phyloP scores from a whole-genome alignment of 495 filamentous ascomycete species.

The Penicillium angulare region DNA sequence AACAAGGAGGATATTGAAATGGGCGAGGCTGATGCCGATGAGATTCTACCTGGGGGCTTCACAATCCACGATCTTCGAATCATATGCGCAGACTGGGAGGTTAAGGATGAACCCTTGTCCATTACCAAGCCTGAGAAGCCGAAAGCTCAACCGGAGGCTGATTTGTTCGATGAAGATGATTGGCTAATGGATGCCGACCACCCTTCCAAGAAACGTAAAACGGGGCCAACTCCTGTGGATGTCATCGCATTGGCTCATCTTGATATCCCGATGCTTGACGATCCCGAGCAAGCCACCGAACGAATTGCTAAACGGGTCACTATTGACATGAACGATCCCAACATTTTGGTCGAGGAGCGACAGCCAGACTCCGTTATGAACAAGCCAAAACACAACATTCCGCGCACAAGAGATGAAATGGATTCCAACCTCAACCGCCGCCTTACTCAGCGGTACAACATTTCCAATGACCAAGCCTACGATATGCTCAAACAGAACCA shows the following conservation, averaged over 20 bases:
- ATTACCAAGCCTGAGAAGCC: constrained; percentile 30
- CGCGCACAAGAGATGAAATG: constrained; percentile 36
- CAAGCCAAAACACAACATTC: constrained; percentile 35
- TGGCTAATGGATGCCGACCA: constrained; percentile 46
- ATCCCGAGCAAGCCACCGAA: constrained; percentile 60
- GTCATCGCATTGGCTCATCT: constrained; percentile 45
- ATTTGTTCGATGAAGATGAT: constrained; percentile 45
- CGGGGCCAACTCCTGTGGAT: constrained; percentile 39
- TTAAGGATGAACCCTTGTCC: constrained; percentile 43
- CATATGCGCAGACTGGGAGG: constrained; percentile 81
- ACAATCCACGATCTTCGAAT: constrained; percentile 73
- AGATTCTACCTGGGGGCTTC: constrained; percentile 56
- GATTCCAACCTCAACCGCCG: constrained; percentile 39
- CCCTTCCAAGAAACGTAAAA: constrained; percentile 50
- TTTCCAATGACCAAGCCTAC: constrained; percentile 94
- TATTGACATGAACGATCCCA: constrained; percentile 88
- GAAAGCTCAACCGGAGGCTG: constrained; percentile 7
- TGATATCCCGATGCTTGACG: constrained; percentile 54
- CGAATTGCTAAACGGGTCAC: constrained; percentile 70
- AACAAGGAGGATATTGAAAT: constrained; percentile 58
- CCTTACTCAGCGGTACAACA: constrained; percentile 82
- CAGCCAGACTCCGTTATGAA: constrained; percentile 48
- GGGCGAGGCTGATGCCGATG: constrained; percentile 53
- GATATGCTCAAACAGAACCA: constrained; percentile 94
- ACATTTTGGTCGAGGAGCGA: constrained; percentile 73